A percentile compares a stretch with the other conserved stretches of the same genome.
Evolutionary conservation across 495 filamentous ascomycete genomes (phyloP).

Genomic region (Penicillium paradoxum): DNA sequence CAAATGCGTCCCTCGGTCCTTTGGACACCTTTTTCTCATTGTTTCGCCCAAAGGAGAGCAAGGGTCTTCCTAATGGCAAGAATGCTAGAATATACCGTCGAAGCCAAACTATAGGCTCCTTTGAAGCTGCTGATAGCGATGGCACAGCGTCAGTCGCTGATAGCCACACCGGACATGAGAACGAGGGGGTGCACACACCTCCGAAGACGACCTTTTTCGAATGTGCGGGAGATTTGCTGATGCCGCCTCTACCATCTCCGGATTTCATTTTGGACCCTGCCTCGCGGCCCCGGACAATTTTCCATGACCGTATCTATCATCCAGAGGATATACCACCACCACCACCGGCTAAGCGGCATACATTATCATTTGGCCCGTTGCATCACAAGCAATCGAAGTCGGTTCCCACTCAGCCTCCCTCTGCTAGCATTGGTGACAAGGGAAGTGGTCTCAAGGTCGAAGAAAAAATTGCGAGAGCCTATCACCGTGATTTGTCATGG

Average conservation of each 20-base stretch:
- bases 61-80: conserved; percentile 35
- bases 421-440: conserved; percentile 9
- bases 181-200: conserved; percentile 57
- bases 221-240: conserved; percentile 85
- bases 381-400: conserved; percentile 36
- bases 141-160: conserved; percentile 30
- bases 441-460: conserved; percentile 73
- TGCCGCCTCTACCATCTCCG: conserved; percentile 76
- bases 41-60: conserved; percentile 45
- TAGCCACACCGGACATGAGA: conserved; percentile 36
- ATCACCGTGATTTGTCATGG: conserved; percentile 86
- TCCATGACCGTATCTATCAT: conserved; percentile 94
- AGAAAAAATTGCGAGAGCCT: conserved; percentile 94
- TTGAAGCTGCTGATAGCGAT: conserved; percentile 34
- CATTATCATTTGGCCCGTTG: conserved; percentile 36
- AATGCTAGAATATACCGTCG: conserved; percentile 70
- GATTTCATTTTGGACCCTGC: conserved; percentile 79
- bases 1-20: conserved; percentile 35
- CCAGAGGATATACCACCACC: conserved; percentile 89
- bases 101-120: conserved; percentile 62
- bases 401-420: conserved; percentile 11
- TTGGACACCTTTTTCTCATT: conserved; percentile 62
- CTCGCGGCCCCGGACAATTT: conserved; percentile 84
- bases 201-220: conserved; percentile 92
- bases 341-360: conserved; percentile 54